Percentiles rank a stretch among this genome's conserved stretches.
Conservation (phyloP, 176 grass and related monocot genomes). For the Paspalum notatum region DNA sequence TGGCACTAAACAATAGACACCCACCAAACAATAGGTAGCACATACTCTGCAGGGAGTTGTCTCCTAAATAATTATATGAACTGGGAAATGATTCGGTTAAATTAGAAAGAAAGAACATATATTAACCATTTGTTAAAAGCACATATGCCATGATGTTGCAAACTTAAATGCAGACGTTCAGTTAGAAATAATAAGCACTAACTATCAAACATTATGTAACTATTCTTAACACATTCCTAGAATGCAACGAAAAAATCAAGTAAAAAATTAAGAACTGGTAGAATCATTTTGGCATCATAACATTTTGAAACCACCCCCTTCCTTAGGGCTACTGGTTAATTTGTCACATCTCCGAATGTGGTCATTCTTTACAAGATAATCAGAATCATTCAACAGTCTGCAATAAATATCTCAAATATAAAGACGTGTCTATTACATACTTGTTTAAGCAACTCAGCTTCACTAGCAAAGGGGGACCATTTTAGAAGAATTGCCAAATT, state of each 20-base stretch:
- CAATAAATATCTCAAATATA: slow-evolving; percentile 35
- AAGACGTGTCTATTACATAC: slow-evolving; percentile 44
- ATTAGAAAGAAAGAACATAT: slow-evolving; percentile 16
- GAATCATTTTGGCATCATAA: background rate
- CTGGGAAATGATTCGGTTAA: slow-evolving; percentile 17
- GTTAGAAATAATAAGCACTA: background rate
- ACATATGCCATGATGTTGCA: background rate
- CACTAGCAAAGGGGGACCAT: slow-evolving; percentile 93
- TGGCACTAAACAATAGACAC: slow-evolving; percentile 18
- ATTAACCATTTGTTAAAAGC: slow-evolving; percentile 2
- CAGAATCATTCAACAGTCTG: slow-evolving; percentile 33
- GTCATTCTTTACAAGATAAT: slow-evolving; percentile 27
- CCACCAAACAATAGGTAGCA: slow-evolving; percentile 4
- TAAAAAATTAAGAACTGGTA: background rate
- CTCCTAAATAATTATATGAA: background rate
- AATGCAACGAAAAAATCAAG: slow-evolving; percentile 27
- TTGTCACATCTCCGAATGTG: slow-evolving; percentile 4
- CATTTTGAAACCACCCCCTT: slow-evolving; percentile 21
- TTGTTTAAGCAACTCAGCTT: slow-evolving; percentile 82
- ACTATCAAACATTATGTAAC: background rate
- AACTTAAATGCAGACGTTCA: slow-evolving; percentile 7
- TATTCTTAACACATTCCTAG: slow-evolving; percentile 6
- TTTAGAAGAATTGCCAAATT: slow-evolving; percentile 81
- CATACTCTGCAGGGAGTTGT: slow-evolving; percentile 19
- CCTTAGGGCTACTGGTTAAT: slow-evolving; percentile 20